A percentile compares a stretch with the other conserved stretches of the same genome.
Conservation (phyloP, 225 moss, liverwort and hornwort species). For the Polytrichum commune region DNA sequence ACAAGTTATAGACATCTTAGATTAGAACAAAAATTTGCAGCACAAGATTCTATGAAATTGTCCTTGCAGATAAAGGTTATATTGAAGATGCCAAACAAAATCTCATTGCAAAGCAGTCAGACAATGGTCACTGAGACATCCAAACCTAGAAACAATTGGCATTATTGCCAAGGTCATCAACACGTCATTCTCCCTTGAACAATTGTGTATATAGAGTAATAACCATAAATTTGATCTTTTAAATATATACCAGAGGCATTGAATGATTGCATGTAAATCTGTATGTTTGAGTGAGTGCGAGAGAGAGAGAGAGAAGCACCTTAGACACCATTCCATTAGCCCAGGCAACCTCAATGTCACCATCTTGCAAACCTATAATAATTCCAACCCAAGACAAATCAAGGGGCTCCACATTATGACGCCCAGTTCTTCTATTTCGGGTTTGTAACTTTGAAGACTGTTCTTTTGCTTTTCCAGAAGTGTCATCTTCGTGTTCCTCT, state of each 20-base stretch:
- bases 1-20: constrained; percentile 12
- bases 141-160: no score
- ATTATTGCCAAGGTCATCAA: no score
- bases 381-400: constrained; percentile 95
- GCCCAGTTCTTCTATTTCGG: constrained; percentile 22
- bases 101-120: no score
- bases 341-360: constrained; percentile 97
- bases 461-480: constrained; percentile 20
- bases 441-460: constrained; percentile 26
- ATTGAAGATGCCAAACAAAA: no score
- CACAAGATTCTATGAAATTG: no score
- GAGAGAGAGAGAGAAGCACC: constrained; percentile 31
- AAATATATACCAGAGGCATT: no score
- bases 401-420: constrained; percentile 19
- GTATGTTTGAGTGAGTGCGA: background rate
- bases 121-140: no score
- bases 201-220: background rate
- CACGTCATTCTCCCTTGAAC: background rate
- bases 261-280: no score
- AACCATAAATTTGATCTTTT: no score
- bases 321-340: constrained; percentile 90
- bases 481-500: constrained; percentile 38
- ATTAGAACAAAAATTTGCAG: background rate
- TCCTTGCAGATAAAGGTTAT: no score
- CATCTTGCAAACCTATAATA: constrained; percentile 83